phyloP scores from a whole-genome alignment of 2,329 filamentous ascomycete species.

The Pestalotiopsis sp. region DNA sequence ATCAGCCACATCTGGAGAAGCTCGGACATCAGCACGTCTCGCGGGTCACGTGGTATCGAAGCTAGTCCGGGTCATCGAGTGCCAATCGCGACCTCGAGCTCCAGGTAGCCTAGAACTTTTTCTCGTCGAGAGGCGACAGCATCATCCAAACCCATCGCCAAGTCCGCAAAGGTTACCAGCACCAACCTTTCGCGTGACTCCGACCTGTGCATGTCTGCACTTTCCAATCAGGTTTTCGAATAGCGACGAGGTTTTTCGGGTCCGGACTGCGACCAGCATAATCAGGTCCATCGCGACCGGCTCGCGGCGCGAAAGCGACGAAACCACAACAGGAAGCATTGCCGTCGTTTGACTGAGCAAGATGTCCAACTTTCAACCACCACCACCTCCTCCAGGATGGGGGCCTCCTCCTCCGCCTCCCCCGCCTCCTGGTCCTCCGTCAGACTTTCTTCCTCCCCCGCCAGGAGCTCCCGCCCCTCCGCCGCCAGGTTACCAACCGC shows the following conservation, averaged over 20 bases:
- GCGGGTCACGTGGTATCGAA: conserved; percentile 1
- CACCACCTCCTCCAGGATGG: conserved; percentile 63
- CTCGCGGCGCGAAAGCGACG: conserved; percentile 35
- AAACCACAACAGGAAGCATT: conserved; percentile 3
- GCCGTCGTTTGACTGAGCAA: not conserved
- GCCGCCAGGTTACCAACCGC: conserved; percentile 82
- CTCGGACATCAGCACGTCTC: not conserved
- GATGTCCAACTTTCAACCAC: conserved; percentile 57
- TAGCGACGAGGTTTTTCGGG: conserved; percentile 8
- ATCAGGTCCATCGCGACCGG: conserved; percentile 27
- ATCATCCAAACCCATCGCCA: conserved; percentile 11
- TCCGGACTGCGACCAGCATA: conserved; percentile 24
- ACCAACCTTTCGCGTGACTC: conserved; percentile 12
- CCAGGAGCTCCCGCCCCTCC: conserved; percentile 68
- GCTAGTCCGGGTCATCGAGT: not conserved
- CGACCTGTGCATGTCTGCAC: conserved; percentile 14
- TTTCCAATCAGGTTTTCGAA: not conserved
- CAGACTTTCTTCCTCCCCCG: conserved; percentile 59
- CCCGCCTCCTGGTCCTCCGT: conserved; percentile 59
- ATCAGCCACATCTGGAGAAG: conserved; percentile 1
- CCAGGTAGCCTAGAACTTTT: conserved; percentile 1
- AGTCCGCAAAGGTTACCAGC: conserved; percentile 12
- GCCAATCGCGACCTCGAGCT: conserved; percentile 1
- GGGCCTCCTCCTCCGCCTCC: conserved; percentile 51
- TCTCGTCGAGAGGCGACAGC: conserved; percentile 8